Base-by-base conservation (phyloP, 2,329 filamentous ascomycete genomes). In the Cordyceps javanica region DNA sequence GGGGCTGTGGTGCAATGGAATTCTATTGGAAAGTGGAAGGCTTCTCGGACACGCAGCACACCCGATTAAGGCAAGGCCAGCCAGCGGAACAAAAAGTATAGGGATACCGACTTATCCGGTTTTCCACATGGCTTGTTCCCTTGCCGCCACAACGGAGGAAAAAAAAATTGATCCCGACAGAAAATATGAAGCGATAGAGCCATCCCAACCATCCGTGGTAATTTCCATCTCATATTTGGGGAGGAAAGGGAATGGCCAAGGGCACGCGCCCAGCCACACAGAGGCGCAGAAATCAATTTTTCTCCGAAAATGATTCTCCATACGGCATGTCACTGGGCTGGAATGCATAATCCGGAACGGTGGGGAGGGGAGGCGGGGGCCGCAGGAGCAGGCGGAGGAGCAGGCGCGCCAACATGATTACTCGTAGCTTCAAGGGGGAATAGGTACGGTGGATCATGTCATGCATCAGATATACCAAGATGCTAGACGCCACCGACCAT, bases 391-490 rank as follows among this genome's bases (percentile, higher is more conserved):
- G n/a, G n/a, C n/a, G n/a, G n/a, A n/a, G n/a, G n/a, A n/a, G n/a
- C n/a, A n/a, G n/a, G n/a, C n/a, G n/a, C n/a, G n/a, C n/a, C n/a
- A 38, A n/a, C 14, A 38, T 52, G 2, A 41, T 52, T 10, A 42
- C 10, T 28, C 38, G 51, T 44, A 39, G 51, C 38, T 42, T 41
- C 39, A 54, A 21, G 48, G 26, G 51, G 34, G 16, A 13, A n/a
- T n/a, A 6, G 49, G 19, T 16, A 9, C 13, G 44, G 51, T 45
- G 51, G 39, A 28, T n/a, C 8, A 45, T n/a, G 39, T 16, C 51
- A 32, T 54, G 51, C 51, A 54, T 54, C 51, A 54, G 51, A 45
- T 54, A 54, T 44, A 45, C 39, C 26, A n/a, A 44, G 51, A 54
- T 54, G 50, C 25, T n/a, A 16, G 28, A 7, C 19, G 19, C 45